Evolutionary conservation across 1,284 basidiomycete genomes (phyloP).

Genomic region (Ustilago tritici): DNA sequence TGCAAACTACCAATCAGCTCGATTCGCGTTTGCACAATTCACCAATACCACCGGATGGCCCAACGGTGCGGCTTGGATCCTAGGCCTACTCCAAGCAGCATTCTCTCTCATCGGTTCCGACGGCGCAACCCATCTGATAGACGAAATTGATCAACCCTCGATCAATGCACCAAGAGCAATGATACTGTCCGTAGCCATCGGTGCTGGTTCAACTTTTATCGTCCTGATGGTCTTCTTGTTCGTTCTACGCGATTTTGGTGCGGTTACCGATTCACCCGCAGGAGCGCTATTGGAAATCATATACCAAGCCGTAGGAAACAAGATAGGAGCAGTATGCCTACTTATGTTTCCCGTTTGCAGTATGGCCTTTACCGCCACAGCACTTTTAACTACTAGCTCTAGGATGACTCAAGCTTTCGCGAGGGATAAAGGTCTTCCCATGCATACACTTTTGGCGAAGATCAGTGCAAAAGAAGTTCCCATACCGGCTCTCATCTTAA

Average conservation of each 20-base stretch:
- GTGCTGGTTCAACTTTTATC: conserved; percentile 74
- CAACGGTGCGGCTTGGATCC: conserved; percentile 71
- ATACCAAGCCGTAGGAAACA: conserved; percentile 76
- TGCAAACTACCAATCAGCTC: conserved; percentile 69
- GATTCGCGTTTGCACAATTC: conserved; percentile 71
- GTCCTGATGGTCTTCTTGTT: conserved; percentile 80
- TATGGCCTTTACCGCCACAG: conserved; percentile 69
- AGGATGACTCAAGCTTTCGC: conserved; percentile 80
- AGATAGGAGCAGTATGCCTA: conserved; percentile 76
- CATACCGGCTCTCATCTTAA: conserved; percentile 74
- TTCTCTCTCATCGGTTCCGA: conserved; percentile 70
- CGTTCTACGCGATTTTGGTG: conserved; percentile 75
- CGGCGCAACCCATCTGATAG: conserved; percentile 72
- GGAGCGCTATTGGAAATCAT: conserved; percentile 78
- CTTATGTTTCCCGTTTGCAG: conserved; percentile 70
- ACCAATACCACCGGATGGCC: conserved; percentile 72
- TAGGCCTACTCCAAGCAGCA: conserved; percentile 71
- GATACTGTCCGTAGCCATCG: conserved; percentile 76
- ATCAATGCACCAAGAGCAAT: conserved; percentile 76
- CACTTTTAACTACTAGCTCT: conserved; percentile 73
- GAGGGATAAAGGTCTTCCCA: conserved; percentile 77
- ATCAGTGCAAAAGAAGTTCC: conserved; percentile 71
- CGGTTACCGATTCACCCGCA: conserved; percentile 74
- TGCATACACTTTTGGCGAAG: conserved; percentile 73
- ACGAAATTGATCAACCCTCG: conserved; percentile 76